phyloP scores from a whole-genome alignment of 2,329 filamentous ascomycete genomes.

The Fragosphaeria purpurea region DNA sequence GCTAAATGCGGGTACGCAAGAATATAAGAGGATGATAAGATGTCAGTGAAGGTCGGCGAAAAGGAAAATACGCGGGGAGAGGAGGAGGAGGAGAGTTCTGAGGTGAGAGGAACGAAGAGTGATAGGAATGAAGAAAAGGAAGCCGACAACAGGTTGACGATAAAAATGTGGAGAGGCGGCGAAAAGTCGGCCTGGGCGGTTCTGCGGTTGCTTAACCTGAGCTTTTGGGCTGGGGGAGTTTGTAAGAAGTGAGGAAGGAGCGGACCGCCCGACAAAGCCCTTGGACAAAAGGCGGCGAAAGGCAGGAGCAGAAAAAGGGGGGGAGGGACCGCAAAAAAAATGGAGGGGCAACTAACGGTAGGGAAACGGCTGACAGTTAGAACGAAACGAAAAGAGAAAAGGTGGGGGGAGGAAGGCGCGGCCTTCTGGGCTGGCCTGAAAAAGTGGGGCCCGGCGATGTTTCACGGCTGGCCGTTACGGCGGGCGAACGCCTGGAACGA shows the following conservation, averaged over 20 bases:
- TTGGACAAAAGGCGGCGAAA: not conserved
- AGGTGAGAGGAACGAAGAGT: too few relatives aligned
- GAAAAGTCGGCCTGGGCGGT: too few relatives aligned
- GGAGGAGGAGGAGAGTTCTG: too few relatives aligned
- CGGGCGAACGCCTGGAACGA: not conserved
- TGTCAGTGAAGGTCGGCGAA: too few relatives aligned
- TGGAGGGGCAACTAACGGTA: not conserved
- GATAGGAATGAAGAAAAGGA: too few relatives aligned
- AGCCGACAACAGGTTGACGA: too few relatives aligned
- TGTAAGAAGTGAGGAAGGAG: not conserved
- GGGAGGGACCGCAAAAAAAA: not conserved
- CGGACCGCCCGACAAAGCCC: not conserved
- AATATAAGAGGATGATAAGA: too few relatives aligned
- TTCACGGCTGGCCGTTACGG: conserved; percentile 1
- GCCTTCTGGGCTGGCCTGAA: not conserved
- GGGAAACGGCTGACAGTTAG: too few relatives aligned
- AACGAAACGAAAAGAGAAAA: not conserved
- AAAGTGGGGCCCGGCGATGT: not conserved
- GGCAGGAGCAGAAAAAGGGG: conserved; percentile 9
- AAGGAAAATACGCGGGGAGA: too few relatives aligned
- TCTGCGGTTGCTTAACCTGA: too few relatives aligned
- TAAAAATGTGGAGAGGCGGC: too few relatives aligned
- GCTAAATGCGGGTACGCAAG: too few relatives aligned
- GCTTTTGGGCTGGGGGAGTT: not conserved
- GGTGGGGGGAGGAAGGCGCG: not conserved